Conservation (phyloP, 768 basidiomycete genomes). For the Neoboletus magnificus region DNA sequence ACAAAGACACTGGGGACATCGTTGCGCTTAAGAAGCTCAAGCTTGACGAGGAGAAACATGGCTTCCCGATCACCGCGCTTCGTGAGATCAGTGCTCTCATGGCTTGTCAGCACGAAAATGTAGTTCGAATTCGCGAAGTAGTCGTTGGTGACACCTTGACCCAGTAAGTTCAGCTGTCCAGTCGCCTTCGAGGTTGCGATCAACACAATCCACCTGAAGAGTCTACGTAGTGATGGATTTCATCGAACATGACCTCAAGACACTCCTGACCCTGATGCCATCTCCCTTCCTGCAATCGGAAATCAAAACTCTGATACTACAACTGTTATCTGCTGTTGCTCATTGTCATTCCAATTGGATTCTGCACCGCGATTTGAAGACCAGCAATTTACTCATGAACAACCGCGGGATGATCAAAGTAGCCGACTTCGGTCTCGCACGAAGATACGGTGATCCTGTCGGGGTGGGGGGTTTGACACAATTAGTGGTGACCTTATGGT, state of each 20-base stretch:
- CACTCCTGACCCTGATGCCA: conserved; percentile 91
- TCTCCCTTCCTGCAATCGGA: conserved; percentile 96
- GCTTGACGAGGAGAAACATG: conserved; percentile 97
- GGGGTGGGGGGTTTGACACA: conserved; percentile 98
- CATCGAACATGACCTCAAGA: conserved; percentile 98
- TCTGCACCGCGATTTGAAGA: conserved; percentile 94
- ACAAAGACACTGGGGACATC: conserved; percentile 92
- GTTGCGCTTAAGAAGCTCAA: conserved; percentile 98
- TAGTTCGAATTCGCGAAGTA: conserved; percentile 94
- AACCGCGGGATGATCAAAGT: conserved; percentile 98
- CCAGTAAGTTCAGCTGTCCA: conserved; percentile 67
- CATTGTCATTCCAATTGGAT: conserved; percentile 98
- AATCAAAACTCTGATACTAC: conserved; percentile 94
- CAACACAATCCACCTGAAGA: conserved; percentile 42
- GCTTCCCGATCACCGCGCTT: conserved; percentile 95
- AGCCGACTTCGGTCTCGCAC: conserved; percentile 95
- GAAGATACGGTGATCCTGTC: conserved; percentile 94
- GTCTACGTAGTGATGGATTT: conserved; percentile 99
- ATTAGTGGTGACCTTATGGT: conserved; percentile 98
- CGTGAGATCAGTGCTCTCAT: conserved; percentile 96
- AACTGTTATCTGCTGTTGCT: conserved; percentile 87
- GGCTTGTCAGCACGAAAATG: conserved; percentile 91
- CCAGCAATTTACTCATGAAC: conserved; percentile 97
- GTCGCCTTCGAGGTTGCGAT: conserved; percentile 3
- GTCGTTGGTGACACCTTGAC: conserved; percentile 98